Evolutionary conservation across 23 red algal genomes (phyloP).

Genomic region (Agarophyton chilense): DNA sequence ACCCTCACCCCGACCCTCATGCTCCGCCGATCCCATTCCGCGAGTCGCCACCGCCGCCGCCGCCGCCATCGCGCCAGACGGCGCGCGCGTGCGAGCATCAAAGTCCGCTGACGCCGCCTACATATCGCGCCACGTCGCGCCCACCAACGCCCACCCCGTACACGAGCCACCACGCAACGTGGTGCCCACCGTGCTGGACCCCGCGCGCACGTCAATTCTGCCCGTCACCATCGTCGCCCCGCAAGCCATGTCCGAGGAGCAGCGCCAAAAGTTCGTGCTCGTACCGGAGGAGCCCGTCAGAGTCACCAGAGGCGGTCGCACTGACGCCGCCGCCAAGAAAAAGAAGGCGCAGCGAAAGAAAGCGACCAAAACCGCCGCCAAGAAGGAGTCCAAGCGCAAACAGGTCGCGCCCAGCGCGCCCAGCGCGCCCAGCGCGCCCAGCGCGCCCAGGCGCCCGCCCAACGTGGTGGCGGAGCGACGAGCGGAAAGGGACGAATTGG

Average conservation of each 20-base stretch:
- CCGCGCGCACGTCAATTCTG: not conserved
- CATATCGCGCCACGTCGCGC: not conserved
- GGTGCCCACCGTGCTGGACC: conserved; percentile 10
- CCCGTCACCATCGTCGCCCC: conserved; percentile 3
- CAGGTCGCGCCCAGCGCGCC: not conserved
- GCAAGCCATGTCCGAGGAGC: conserved; percentile 31
- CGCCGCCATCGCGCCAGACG: not conserved
- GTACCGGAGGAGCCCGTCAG: conserved; percentile 34
- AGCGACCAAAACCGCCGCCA: not conserved
- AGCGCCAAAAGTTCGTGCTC: conserved; percentile 14
- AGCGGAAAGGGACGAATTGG: not conserved
- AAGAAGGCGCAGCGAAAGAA: not conserved
- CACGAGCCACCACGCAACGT: not conserved
- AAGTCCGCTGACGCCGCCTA: not conserved
- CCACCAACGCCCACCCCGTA: not conserved
- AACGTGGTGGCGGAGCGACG: not conserved
- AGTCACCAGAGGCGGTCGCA: not conserved
- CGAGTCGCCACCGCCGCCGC: not conserved
- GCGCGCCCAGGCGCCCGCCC: not conserved
- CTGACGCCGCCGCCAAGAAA: not conserved
- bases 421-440: not conserved
- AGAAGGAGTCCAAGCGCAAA: not conserved
- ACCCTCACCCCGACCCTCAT: not conserved
- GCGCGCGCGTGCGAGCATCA: not conserved
- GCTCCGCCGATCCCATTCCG: conserved; percentile 3